These are phyloP conservation scores for Sugiyamaella marilandica DNA, from an alignment of 805 yeast genomes.

Conservation along the genomic window DNA sequence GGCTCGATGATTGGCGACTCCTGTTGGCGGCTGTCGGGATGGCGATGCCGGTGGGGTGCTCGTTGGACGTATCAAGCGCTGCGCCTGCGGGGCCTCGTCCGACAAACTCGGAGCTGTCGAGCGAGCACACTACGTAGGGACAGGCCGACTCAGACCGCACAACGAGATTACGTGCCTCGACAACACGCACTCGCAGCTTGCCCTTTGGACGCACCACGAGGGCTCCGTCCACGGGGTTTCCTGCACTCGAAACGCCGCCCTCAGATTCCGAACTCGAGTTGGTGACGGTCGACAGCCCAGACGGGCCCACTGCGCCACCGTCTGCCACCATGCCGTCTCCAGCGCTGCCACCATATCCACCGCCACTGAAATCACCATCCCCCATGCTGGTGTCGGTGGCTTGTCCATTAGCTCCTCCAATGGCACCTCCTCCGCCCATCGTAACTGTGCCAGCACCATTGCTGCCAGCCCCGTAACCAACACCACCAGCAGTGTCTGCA, in stretches of 20 bases:
- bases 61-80: constrained; percentile 19
- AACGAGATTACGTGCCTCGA: constrained; percentile 69
- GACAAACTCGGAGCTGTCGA: constrained; percentile 58
- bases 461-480: too few species aligned
- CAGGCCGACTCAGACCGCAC: constrained; percentile 54
- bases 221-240: not conserved
- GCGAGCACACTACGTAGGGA: constrained; percentile 46
- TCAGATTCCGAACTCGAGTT: not conserved
- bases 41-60: constrained; percentile 31
- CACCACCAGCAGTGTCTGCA: too few species aligned
- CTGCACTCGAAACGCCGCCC: not conserved
- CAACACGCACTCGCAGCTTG: constrained; percentile 70
- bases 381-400: too few species aligned
- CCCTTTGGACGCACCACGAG: constrained; percentile 40
- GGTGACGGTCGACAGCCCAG: constrained; percentile 3
- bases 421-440: too few species aligned
- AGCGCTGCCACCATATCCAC: not conserved
- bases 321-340: not conserved
- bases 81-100: constrained; percentile 53
- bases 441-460: too few species aligned
- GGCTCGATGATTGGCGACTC: constrained; percentile 20
- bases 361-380: too few species aligned
- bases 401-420: too few species aligned
- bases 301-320: not conserved
- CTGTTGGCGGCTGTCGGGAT: constrained; percentile 31